Percentiles rank a stretch among this genome's conserved stretches.
Evolutionary conservation across 352 stramenopile genomes (phyloP).

Genomic region (Phytophthora citrophthora): DNA sequence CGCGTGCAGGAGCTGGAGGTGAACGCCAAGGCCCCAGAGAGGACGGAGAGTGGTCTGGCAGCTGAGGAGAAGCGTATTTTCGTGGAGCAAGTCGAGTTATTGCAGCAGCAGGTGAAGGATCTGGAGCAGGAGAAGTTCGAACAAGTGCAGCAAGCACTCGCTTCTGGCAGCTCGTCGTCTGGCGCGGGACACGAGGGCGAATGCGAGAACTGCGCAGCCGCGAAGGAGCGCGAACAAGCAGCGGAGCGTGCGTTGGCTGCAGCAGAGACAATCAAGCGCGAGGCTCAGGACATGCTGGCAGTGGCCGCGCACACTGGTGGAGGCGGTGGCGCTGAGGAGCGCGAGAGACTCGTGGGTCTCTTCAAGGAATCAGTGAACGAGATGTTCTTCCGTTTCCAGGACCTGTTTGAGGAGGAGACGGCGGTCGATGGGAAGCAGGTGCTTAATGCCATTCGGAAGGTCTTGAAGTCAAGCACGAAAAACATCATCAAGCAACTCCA

Average conservation of each 20-base stretch:
- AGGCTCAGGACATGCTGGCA: conserved; percentile 59
- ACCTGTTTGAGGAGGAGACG: conserved; percentile 75
- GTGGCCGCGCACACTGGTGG: conserved; percentile 27
- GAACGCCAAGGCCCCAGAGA: conserved; percentile 13
- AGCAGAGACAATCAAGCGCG: conserved; percentile 61
- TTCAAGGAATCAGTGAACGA: conserved; percentile 85
- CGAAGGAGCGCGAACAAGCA: conserved; percentile 47
- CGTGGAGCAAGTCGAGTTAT: conserved; percentile 54
- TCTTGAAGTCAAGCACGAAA: conserved; percentile 82
- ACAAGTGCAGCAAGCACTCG: conserved; percentile 48
- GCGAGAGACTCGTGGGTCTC: conserved; percentile 50
- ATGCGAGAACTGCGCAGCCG: conserved; percentile 28
- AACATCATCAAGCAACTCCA: conserved; percentile 66
- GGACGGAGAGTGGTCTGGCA: conserved; percentile 25
- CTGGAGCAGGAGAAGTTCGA: conserved; percentile 60
- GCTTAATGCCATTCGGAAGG: conserved; percentile 74
- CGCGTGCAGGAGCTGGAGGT: conserved; percentile 40
- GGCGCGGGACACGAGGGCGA: conserved; percentile 19
- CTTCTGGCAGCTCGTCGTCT: conserved; percentile 33
- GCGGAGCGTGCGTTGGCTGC: conserved; percentile 53
- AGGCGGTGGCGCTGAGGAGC: conserved; percentile 23
- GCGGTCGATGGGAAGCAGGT: conserved; percentile 73
- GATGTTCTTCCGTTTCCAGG: conserved; percentile 86
- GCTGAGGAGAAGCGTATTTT: conserved; percentile 69
- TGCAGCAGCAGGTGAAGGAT: conserved; percentile 61